Base-by-base conservation (phyloP, 2,329 filamentous ascomycete species). In the Aureobasidium zeae region DNA sequence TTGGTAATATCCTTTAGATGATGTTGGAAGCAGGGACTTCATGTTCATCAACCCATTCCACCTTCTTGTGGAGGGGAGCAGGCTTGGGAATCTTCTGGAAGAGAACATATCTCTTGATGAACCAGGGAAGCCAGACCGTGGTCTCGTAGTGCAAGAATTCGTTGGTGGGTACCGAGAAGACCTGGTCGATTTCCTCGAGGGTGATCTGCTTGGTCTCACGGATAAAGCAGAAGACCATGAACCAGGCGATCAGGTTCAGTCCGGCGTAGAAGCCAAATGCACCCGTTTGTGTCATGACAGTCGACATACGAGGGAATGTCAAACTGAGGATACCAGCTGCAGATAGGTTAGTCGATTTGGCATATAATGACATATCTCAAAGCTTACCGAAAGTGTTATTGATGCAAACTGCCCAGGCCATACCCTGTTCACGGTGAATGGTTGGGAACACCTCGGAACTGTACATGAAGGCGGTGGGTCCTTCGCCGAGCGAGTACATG, bases 331-430 rank as follows among this genome's bases (percentile, higher is more conserved):
- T 48, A 43, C 59, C 60, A 43, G 60, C 57, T 41, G 11, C 5
- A 4, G 2, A 5, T 54, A 25, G 4, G 33, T 37, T 25, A 35
- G 33, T 19, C 5, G 15, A 20, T 15, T 19, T 22, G 3, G 3
- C 11, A 20, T 4, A 12, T 2, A 1, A 19, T 11, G 2, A 4
- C 15, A 30, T 2, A 3, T 16, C 5, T 49, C 45, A 47, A 83
- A 0, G 72, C 81, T 85, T 84, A 59, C 55, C 59, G 24, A 67
- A 69, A 16, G 64, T 67, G 57, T 69, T 68, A 55, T 77, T 76
- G 63, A 76, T 76, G 45, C 72, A 70, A 64, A 73, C 76, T 10
- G 70, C 73, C 34, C 70, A 74, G 0, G 72, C 70, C 58, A 61
- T 61, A 3, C 58, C 59, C 21, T 59, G 55, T 48, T 66, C 64